These are phyloP conservation scores for Vigna hirtella DNA, from an alignment of 306 rosid genomes.

Conservation along the genomic window DNA sequence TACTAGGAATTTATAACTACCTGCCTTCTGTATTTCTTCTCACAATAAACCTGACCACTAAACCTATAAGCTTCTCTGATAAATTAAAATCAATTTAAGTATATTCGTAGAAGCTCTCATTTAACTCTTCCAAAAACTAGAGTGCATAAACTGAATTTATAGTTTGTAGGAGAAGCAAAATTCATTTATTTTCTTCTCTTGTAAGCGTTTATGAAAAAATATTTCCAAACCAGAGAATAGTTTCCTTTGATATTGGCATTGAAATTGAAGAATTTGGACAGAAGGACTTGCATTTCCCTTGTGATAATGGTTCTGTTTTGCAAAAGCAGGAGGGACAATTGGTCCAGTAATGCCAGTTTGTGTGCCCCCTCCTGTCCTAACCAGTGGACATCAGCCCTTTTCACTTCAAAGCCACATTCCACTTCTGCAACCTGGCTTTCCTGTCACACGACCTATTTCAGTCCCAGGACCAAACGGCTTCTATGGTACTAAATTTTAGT, in stretches of 20 bases:
- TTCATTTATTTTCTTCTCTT: background rate
- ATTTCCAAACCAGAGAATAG: too few relatives aligned
- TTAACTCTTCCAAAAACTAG: background rate
- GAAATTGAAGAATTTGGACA: conserved; percentile 15
- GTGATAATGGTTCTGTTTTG: conserved; percentile 23
- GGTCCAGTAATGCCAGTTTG: conserved; percentile 69
- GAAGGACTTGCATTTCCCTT: background rate
- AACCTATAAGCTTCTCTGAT: background rate
- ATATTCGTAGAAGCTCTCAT: background rate
- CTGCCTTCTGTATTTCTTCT: too few relatives aligned
- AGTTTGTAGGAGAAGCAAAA: background rate
- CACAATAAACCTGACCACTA: too few relatives aligned
- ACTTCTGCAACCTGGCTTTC: conserved; percentile 64
- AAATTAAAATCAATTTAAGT: background rate
- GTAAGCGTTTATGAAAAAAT: background rate
- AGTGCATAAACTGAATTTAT: background rate
- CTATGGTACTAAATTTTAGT: conserved; percentile 55
- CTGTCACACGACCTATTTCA: conserved; percentile 56
- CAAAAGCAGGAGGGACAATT: conserved; percentile 60
- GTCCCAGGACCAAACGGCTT: conserved; percentile 66
- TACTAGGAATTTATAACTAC: too few relatives aligned
- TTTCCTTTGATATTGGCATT: conserved; percentile 12
- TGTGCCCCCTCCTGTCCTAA: conserved; percentile 61
- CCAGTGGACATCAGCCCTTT: conserved; percentile 65
- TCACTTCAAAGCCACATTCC: conserved; percentile 67